Base-by-base conservation (phyloP, 1,284 basidiomycete species). In the Vanrija sp. region DNA sequence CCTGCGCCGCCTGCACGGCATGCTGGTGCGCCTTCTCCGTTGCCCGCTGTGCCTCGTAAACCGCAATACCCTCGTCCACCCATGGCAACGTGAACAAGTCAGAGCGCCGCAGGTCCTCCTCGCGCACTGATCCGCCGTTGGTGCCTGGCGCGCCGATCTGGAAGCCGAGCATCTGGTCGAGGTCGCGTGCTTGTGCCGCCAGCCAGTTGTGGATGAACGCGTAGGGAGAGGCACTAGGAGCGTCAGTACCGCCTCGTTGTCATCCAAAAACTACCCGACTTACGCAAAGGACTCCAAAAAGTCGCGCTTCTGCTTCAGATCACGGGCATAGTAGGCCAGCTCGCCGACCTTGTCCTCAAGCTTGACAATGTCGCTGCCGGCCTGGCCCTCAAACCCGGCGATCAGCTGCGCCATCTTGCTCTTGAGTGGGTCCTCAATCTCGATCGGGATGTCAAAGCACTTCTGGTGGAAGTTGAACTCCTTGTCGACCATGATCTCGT, bases 21-120 rank as follows among this genome's bases (percentile, higher is more conserved):
- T 34, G 34, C 42, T 21, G 42, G 14, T 43, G 42, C 29, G 43
- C 21, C 42, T 12, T 2, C 46, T 48, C 29, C 48, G 18, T 49
- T 46, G 68, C 66, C 39, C 70, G 62, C 38, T 58, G 55, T 23
- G 68, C 68, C 58, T 78, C 76, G 54, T 76, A 70, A 15, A 78
- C 62, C 1, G 66, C 68, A 42, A 77, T 71, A 3, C 75, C 77
- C 60, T 78, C 77, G 58, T 75, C 73, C 18, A 77, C 89, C 93
- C 93, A 96, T 5, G 89, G 87, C 63, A 94, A 79, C 55, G 82
- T 81, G 81, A 95, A 97, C 74, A 91, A 88, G 71, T 95, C 91
- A 65, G 89, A 91, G 46, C 91, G 78, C 60, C 88, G 83, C 57
- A 96, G 78, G 73, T 96, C 92, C 65, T 96, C 92, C 55, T 89